Evolutionary conservation across 2,329 filamentous ascomycete species (phyloP), one percentile per base, ranked within the genome.

Genomic region (Arthrobotrys pseudoclavata): DNA sequence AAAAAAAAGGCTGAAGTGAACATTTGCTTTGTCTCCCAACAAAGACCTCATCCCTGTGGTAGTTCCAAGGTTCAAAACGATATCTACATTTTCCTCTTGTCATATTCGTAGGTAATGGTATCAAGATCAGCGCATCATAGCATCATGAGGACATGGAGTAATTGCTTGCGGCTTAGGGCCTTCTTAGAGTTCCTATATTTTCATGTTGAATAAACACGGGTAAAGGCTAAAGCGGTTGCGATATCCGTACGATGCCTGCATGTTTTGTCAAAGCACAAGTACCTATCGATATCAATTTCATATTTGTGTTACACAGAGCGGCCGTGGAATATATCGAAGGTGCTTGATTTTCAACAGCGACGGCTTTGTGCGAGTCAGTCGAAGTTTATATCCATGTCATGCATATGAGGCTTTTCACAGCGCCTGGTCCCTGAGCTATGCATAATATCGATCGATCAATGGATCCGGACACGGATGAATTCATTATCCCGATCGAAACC

Each of bases 1-100:
- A 60, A 29, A 34, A 42, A 60, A 60, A 60, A 60, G 55, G 55
- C 55, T 60, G 55, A 60, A 60, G 34, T 60, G 55, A 26, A 12
- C 3, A n/a, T 60, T 26, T 60, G 55, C 55, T 60, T 60, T 60
- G 55, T 60, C 4, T 18, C 18, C n/a, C 18, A 42, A 60, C 18
- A 42, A 42, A 42, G 18, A 42, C 10, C 10, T n/a, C 12, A 60
- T n/a, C 34, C 55, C 34, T 40, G 55, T 60, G 20, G 12, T 24
- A 26, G 20, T 60, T 60, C 53, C 34, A 26, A n/a, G 26, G 55
- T 42, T 60, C 55, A 34, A 60, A 60, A 60, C 55, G 55, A 60
- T 60, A 18, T 42, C 34, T 60, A 26, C 20, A 60, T 60, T 60
- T 42, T n/a, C 34, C 9, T 26, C 10, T 10, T 15, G 20, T 60